These are phyloP conservation scores for Fusarium tjaetaba DNA, from an alignment of 2,329 filamentous ascomycete species.

Conservation along the genomic window DNA sequence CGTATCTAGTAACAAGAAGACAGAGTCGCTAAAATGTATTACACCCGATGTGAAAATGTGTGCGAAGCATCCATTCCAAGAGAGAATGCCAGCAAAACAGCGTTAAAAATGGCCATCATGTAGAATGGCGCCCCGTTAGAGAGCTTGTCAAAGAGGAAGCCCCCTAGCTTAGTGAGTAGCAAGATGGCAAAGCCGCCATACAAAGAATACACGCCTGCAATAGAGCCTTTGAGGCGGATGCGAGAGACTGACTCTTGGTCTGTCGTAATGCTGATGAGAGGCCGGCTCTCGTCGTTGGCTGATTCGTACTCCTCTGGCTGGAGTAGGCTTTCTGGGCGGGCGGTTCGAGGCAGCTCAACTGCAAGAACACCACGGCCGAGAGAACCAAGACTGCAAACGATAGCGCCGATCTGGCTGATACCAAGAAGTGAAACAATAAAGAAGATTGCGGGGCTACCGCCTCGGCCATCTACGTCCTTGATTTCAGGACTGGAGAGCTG, in stretches of 20 bases:
- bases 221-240: conserved; percentile 84
- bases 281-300: conserved; percentile 51
- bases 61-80: conserved; percentile 60
- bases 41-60: conserved; percentile 46
- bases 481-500: conserved; percentile 81
- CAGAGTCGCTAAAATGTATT: neutral
- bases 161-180: conserved; percentile 89
- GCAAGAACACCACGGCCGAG: conserved; percentile 82
- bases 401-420: conserved; percentile 93
- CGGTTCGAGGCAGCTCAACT: conserved; percentile 52
- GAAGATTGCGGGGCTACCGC: conserved; percentile 76
- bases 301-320: conserved; percentile 53
- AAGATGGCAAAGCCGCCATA: conserved; percentile 91
- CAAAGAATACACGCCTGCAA: conserved; percentile 93
- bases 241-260: conserved; percentile 54
- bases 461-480: conserved; percentile 68
- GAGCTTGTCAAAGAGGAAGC: conserved; percentile 81
- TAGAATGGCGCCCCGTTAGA: conserved; percentile 87
- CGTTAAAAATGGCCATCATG: conserved; percentile 93
- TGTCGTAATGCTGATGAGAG: conserved; percentile 50
- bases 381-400: conserved; percentile 93
- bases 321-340: conserved; percentile 40
- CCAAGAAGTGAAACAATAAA: conserved; percentile 83
- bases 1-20: conserved; percentile 11
- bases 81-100: conserved; percentile 69